Evolutionary conservation across 116 monocot genomes (phyloP).

Genomic region (Iris pallida): DNA sequence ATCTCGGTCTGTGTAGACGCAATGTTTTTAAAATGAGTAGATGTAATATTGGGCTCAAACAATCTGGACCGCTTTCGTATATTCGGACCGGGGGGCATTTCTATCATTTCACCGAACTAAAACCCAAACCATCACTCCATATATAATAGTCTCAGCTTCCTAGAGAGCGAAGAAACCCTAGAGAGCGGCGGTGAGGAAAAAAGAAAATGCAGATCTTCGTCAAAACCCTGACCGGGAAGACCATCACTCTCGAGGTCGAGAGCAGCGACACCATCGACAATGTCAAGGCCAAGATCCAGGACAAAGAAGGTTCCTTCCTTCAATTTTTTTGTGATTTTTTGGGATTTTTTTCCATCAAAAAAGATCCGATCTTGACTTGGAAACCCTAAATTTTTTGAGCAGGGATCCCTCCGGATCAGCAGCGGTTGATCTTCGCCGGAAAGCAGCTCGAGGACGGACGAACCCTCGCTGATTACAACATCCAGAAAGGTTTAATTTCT

Average conservation of each 20-base stretch:
- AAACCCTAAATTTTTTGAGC: background rate
- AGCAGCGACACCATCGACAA: constrained; percentile 52
- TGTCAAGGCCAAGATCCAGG: constrained; percentile 44
- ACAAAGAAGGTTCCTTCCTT: constrained; percentile 23
- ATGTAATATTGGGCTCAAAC: too few species aligned
- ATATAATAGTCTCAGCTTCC: too few species aligned
- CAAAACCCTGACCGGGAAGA: constrained; percentile 18
- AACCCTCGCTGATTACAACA: constrained; percentile 43
- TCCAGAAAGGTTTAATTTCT: constrained; percentile 30
- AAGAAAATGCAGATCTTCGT: constrained; percentile 8
- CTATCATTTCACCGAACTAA: too few species aligned
- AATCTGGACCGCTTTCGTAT: too few species aligned
- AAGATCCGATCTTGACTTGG: background rate
- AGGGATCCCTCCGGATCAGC: constrained; percentile 28
- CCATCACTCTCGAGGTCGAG: constrained; percentile 44
- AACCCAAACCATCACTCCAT: too few species aligned
- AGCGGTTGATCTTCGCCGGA: constrained; percentile 46
- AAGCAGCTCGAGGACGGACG: constrained; percentile 59
- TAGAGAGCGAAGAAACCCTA: too few species aligned
- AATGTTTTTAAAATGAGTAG: too few species aligned
- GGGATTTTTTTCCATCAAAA: too few species aligned
- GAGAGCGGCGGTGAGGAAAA: too few species aligned
- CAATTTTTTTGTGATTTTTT: too few species aligned
- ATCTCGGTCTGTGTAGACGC: too few species aligned
- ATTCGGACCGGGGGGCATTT: too few species aligned